Percentiles rank a stretch among this genome's conserved stretches.
Conservation (phyloP, 208 protist genomes). For the Zelonia costaricensis region DNA sequence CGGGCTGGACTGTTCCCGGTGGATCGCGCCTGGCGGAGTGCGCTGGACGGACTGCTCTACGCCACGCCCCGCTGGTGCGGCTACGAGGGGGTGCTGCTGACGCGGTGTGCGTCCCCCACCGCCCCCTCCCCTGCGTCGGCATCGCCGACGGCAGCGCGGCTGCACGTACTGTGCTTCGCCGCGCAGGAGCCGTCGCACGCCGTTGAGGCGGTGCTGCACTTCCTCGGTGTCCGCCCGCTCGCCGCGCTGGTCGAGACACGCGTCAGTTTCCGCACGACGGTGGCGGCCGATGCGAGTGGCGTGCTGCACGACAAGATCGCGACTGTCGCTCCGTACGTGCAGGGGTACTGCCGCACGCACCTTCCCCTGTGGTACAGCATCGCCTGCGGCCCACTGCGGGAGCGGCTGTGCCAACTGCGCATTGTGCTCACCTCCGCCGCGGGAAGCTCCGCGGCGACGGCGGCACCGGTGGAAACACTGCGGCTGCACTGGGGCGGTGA, state of each 20-base stretch:
- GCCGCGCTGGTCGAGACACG: slow-evolving; percentile 39
- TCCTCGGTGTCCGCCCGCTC: slow-evolving; percentile 42
- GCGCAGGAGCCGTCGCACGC: slow-evolving; percentile 41
- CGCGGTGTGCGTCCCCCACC: neutral
- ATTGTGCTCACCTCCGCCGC: slow-evolving; percentile 35
- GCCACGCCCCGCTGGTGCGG: slow-evolving; percentile 49
- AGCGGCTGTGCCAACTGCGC: slow-evolving; percentile 36
- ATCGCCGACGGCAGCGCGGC: slow-evolving; percentile 4
- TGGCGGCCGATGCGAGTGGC: slow-evolving; percentile 22
- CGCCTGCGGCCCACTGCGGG: slow-evolving; percentile 12
- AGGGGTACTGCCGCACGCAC: slow-evolving; percentile 30
- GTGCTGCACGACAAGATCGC: slow-evolving; percentile 47
- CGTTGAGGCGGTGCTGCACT: slow-evolving; percentile 44
- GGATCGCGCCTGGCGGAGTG: slow-evolving; percentile 37
- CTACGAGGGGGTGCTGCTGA: slow-evolving; percentile 22
- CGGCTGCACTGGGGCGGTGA: slow-evolving; percentile 18
- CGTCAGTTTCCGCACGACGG: slow-evolving; percentile 30
- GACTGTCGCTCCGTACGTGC: slow-evolving; percentile 44
- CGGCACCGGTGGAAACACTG: slow-evolving; percentile 11
- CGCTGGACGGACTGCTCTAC: slow-evolving; percentile 53
- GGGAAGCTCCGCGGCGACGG: slow-evolving; percentile 16
- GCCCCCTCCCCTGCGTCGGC: neutral
- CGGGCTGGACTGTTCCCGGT: slow-evolving; percentile 32
- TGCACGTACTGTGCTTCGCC: slow-evolving; percentile 49
- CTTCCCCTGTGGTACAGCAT: slow-evolving; percentile 45